Evolutionary conservation across 768 basidiomycete species (phyloP).

Genomic region (Russula brevipes): DNA sequence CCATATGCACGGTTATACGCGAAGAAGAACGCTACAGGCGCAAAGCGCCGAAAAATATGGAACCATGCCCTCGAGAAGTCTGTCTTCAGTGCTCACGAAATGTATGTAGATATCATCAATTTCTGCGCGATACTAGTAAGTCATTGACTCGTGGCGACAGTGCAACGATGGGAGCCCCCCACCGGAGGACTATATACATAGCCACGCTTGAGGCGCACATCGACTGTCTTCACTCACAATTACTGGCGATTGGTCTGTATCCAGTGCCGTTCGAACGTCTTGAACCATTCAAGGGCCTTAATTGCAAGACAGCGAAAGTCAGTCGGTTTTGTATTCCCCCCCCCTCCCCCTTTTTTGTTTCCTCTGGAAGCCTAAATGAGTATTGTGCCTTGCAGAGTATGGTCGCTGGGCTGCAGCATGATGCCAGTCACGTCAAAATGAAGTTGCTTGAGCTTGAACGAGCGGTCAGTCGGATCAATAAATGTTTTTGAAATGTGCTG

Average conservation of each 20-base stretch:
- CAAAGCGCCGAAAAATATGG: conserved; percentile 72
- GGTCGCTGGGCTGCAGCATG: conserved; percentile 66
- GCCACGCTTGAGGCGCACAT: conserved; percentile 70
- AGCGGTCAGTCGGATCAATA: conserved; percentile 42
- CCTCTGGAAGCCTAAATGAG: neutral
- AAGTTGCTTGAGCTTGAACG: conserved; percentile 66
- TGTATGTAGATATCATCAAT: conserved; percentile 40
- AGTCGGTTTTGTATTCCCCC: conserved; percentile 3
- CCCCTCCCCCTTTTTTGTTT: neutral
- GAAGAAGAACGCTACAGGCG: conserved; percentile 46
- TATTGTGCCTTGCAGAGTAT: conserved; percentile 48
- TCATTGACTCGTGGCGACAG: conserved; percentile 32
- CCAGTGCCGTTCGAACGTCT: conserved; percentile 54
- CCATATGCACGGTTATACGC: conserved; percentile 68
- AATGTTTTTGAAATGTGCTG: neutral
- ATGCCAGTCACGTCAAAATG: conserved; percentile 51
- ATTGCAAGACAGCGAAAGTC: conserved; percentile 73
- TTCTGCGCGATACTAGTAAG: neutral
- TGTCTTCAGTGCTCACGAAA: conserved; percentile 59
- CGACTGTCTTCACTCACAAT: conserved; percentile 57
- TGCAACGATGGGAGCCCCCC: conserved; percentile 60
- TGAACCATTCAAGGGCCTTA: conserved; percentile 62
- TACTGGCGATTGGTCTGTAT: conserved; percentile 48
- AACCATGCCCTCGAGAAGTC: conserved; percentile 71
- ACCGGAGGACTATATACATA: conserved; percentile 64